Base-by-base conservation (phyloP, 169 alveolate genomes). In the Theileria parva region DNA sequence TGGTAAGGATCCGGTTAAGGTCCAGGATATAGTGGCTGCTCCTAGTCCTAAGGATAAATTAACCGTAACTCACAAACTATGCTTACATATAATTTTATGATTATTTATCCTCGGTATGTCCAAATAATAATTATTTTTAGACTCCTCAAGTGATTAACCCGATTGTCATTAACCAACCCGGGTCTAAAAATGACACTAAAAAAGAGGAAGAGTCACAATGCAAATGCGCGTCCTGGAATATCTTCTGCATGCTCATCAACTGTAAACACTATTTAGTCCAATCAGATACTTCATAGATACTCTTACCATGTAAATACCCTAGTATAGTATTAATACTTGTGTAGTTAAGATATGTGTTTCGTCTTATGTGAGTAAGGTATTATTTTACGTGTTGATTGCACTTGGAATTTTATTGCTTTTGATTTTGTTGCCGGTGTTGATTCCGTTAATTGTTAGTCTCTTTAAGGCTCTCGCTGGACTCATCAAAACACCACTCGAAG, bases 371-470 rank as follows among this genome's bases (percentile, higher is more conserved):
- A 65, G 73, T 59, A 85, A 61, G 37, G 76, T 59, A 60, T 85
- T 69, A 73, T 64, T 32, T n/a, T 77, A 76, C 69, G 64, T 85
- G 34, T 50, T 85, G 32, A 19, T 85, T 11, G 91, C 64, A 1
- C 66, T 77, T 28, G 81, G 81, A 44, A 74, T 71, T 34, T 12
- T 72, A 27, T 25, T 77, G 55, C n/a, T 74, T 25, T 17, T 85
- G 48, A 67, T 77, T 7, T 77, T 85, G 50, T 67, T 85, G 37
- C 91, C 91, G 30, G 79, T 78, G 11, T 12, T 85, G 6, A 73
- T 85, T 25, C 87, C 91, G 50, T 23, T 85, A 37, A 23, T 34
- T 15, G 44, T 13, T 4, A 17, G 19, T 15, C 48, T 68, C 21
- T 17, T 51, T 32, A 50, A 44, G 2, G 59, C 9, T 3, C 0